phyloP scores from a whole-genome alignment of 2,329 filamentous ascomycete genomes.

The Talaromyces atroroseus region DNA sequence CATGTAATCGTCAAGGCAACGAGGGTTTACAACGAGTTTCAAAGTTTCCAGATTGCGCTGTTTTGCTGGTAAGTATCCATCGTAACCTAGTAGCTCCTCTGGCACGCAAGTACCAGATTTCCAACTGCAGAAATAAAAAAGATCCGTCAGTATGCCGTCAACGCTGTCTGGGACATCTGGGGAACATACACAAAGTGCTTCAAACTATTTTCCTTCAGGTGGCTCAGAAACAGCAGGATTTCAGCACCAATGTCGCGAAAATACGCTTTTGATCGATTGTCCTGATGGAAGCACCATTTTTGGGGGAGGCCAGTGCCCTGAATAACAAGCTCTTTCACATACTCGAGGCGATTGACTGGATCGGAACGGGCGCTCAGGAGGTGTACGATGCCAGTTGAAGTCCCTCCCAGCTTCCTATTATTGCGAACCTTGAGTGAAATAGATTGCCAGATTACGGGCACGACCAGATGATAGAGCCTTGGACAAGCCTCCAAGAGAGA shows the following conservation, averaged over 20 bases:
- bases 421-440: constrained; percentile 1
- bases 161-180: neutral
- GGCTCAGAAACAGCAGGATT: neutral
- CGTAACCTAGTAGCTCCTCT: neutral
- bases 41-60: constrained; percentile 3
- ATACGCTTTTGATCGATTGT: neutral
- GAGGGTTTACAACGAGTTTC: neutral
- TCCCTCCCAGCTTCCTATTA: neutral
- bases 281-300: neutral
- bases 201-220: neutral
- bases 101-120: neutral
- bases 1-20: neutral
- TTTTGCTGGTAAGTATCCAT: neutral
- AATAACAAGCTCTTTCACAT: neutral
- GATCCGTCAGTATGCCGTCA: neutral
- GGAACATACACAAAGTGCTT: neutral
- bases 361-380: neutral
- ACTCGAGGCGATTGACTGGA: neutral
- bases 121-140: neutral
- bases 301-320: neutral
- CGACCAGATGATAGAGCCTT: neutral
- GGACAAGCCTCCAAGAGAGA: neutral
- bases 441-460: neutral
- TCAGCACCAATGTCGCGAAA: neutral
- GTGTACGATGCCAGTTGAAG: neutral